Conservation (phyloP, 345 rosid genomes). For the Hibiscus syriacus region DNA sequence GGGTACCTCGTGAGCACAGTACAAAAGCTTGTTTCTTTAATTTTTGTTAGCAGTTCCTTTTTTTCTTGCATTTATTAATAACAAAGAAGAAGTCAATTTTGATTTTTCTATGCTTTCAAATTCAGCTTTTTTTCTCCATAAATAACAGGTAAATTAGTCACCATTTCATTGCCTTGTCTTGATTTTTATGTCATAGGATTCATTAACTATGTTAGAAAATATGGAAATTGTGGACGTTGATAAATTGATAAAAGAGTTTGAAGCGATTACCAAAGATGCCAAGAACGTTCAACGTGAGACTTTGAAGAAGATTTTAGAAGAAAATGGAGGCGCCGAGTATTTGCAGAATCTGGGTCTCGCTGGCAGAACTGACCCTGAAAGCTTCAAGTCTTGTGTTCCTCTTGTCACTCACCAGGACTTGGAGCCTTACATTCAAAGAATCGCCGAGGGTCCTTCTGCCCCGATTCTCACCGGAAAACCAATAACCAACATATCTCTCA, state of each 20-base stretch:
- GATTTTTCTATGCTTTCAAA: no score
- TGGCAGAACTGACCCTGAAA: constrained; percentile 59
- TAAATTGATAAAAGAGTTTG: constrained; percentile 60
- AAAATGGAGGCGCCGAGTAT: constrained; percentile 69
- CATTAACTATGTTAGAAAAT: constrained; percentile 46
- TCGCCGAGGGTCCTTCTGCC: constrained; percentile 67
- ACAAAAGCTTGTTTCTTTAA: background rate
- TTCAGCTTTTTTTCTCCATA: no score
- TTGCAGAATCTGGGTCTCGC: constrained; percentile 57
- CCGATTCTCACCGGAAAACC: constrained; percentile 71
- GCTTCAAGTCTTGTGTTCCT: constrained; percentile 73
- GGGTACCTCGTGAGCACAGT: no score
- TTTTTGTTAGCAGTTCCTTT: background rate
- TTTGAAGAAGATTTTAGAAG: constrained; percentile 54
- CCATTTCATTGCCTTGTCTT: background rate
- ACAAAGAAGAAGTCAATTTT: no score
- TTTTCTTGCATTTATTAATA: no score
- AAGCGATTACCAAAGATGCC: constrained; percentile 60
- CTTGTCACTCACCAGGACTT: constrained; percentile 62
- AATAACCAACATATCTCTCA: constrained; percentile 69
- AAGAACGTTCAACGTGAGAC: constrained; percentile 62
- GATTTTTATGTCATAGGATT: background rate
- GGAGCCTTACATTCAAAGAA: constrained; percentile 62
- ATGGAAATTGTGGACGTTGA: constrained; percentile 40
- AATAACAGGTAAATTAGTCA: no score